Conservation (phyloP, 495 filamentous ascomycete genomes). For the Immersiella caudata region DNA sequence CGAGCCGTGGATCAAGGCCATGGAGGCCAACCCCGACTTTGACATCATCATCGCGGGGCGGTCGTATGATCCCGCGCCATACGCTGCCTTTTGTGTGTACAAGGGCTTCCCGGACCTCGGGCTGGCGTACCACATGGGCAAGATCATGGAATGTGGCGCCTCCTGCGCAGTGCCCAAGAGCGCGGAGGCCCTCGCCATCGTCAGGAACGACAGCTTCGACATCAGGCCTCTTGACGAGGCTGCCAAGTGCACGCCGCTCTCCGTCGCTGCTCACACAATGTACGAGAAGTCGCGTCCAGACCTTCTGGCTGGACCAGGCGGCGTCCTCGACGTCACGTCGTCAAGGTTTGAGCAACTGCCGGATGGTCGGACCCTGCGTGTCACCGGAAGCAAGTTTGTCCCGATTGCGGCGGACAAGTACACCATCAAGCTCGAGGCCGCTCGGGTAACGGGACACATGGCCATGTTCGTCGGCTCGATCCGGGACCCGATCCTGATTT, state of each 20-base stretch:
- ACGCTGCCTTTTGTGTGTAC: conserved; percentile 44
- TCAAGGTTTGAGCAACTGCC: conserved; percentile 44
- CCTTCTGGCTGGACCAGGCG: conserved; percentile 50
- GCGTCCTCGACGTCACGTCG: conserved; percentile 42
- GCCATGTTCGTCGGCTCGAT: conserved; percentile 51
- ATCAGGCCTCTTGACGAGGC: conserved; percentile 39
- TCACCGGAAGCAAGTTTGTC: conserved; percentile 42
- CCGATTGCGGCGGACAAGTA: conserved; percentile 31
- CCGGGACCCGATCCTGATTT: conserved; percentile 38
- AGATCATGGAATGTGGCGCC: conserved; percentile 57
- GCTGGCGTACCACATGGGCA: conserved; percentile 50
- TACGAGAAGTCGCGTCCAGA: conserved; percentile 57
- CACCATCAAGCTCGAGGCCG: conserved; percentile 53
- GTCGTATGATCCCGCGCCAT: conserved; percentile 55
- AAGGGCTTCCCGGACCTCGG: conserved; percentile 20
- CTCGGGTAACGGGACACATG: conserved; percentile 43
- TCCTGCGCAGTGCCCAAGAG: conserved; percentile 52
- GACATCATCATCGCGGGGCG: conserved; percentile 52
- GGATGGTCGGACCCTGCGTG: conserved; percentile 44
- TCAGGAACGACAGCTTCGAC: conserved; percentile 49
- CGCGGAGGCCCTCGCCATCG: conserved; percentile 38
- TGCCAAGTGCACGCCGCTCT: conserved; percentile 45
- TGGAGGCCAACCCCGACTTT: conserved; percentile 44
- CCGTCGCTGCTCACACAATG: conserved; percentile 54
- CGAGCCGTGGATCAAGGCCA: conserved; percentile 45